Conservation (phyloP, 495 filamentous ascomycete species). For the Penicillium arizonense region DNA sequence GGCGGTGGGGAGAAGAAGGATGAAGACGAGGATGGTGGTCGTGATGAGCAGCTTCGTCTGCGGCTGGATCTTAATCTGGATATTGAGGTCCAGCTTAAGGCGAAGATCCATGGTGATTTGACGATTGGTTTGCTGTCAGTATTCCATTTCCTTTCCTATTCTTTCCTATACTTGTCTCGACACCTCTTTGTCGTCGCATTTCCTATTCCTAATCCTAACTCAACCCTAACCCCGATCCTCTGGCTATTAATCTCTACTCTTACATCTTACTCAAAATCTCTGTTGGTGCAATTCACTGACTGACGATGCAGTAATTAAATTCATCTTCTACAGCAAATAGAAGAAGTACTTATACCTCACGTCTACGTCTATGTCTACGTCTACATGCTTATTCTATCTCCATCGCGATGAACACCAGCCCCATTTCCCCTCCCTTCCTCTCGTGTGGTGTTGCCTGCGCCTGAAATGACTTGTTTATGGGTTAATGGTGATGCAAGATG, state of each 20-base stretch:
- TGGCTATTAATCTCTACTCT: not conserved
- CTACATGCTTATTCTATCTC: not conserved
- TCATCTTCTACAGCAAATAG: conserved; percentile 15
- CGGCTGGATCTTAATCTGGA: conserved; percentile 84
- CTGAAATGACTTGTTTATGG: conserved; percentile 4
- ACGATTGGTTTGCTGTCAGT: conserved; percentile 83
- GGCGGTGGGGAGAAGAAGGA: conserved; percentile 37
- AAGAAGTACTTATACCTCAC: conserved; percentile 7
- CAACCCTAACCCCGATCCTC: not conserved
- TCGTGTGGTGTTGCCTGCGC: not conserved
- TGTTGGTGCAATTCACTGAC: conserved; percentile 20
- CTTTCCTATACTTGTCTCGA: not conserved
- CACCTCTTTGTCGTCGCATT: not conserved
- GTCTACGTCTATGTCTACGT: not conserved
- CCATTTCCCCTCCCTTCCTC: not conserved
- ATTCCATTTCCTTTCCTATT: conserved; percentile 7
- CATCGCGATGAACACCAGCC: not conserved
- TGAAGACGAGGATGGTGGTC: conserved; percentile 44
- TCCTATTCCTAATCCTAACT: not conserved
- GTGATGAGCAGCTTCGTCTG: conserved; percentile 72
- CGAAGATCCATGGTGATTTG: conserved; percentile 88
- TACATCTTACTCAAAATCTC: not conserved
- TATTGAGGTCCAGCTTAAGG: conserved; percentile 86
- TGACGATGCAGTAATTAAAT: conserved; percentile 29
- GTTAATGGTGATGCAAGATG: conserved; percentile 17